These are phyloP conservation scores for Huiozyma sinensis DNA, from an alignment of 805 yeast genomes.

Conservation along the genomic window DNA sequence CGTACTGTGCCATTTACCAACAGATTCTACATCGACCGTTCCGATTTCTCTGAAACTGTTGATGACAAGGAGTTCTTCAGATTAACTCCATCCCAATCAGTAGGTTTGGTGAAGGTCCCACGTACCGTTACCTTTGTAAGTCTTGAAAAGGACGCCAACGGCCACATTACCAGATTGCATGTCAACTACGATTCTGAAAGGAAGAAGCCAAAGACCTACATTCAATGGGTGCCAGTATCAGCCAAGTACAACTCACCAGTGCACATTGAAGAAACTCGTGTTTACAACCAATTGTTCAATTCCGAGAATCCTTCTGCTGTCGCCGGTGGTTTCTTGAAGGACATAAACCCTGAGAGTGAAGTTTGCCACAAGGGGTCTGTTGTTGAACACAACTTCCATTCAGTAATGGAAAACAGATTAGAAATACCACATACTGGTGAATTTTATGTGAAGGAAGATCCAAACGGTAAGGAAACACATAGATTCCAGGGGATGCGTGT, in stretches of 20 bases:
- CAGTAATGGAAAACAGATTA: conserved; percentile 43
- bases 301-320: conserved; percentile 84
- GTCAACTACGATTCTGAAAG: conserved; percentile 70
- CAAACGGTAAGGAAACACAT: conserved; percentile 60
- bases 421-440: conserved; percentile 32
- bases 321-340: conserved; percentile 82
- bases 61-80: conserved; percentile 69
- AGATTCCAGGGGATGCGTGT: conserved; percentile 97
- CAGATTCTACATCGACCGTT: conserved; percentile 71
- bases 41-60: conserved; percentile 68
- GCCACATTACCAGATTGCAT: conserved; percentile 57
- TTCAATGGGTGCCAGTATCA: conserved; percentile 89
- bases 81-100: conserved; percentile 87
- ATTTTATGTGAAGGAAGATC: conserved; percentile 60
- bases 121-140: conserved; percentile 63
- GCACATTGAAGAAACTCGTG: conserved; percentile 62
- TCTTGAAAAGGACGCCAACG: conserved; percentile 45
- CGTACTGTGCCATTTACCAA: conserved; percentile 69
- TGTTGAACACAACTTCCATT: conserved; percentile 67
- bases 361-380: conserved; percentile 52
- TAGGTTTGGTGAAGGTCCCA: conserved; percentile 89
- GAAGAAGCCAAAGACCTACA: conserved; percentile 86
- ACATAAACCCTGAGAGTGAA: conserved; percentile 74
- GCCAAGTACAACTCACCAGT: conserved; percentile 53
- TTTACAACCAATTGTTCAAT: conserved; percentile 78